Base-by-base conservation (phyloP, 352 stramenopile genomes). In the Globisporangium carolinianum region DNA sequence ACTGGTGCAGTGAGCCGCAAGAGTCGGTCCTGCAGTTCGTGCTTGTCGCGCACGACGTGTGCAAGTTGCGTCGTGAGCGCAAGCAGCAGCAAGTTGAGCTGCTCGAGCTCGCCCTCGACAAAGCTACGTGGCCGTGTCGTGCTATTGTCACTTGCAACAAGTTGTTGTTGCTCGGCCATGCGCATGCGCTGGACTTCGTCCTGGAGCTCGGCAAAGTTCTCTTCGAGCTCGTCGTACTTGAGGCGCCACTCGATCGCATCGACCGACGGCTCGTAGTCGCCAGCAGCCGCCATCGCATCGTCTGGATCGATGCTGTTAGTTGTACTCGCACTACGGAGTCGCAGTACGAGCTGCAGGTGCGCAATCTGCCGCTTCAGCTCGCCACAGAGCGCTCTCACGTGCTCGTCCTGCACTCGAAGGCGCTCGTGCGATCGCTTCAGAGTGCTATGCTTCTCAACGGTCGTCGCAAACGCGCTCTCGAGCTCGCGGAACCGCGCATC, bases 221-320 rank as follows among this genome's bases (percentile, higher is more conserved):
- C 75, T 55, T 90, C 75, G 41, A 91, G 65, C 51, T 93, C 79
- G 64, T 93, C 84, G 53, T 86, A 91, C 60, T 90, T 94, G 58
- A 91, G 76, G 15, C 82, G 69, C 84, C 82, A 94, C 58, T 91
- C 82, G 49, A 94, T 87, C 17, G 84, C 79, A 62, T 91, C 82
- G 11, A 72, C 63, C 35, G 79, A 83, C 24, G 82, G 83, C 17
- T 83, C 64, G 55, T 90, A 87, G 5, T 89, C 73, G 32, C 60
- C 51, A 10, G 57, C 45, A 5, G 50, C 53, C 15, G 65, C 49
- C 15, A 68, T 57, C 6, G 67, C 77, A 4, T 57, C 55, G 10
- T 67, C 35, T 17, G 51, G 39, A 43, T 10, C 37, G 3, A 14
- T 61, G 12, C 11, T 14, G 42, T 7, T 47, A 11, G 51, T 17